Conservation (phyloP, 139 green algal genomes). For the Nannochloris sp. region DNA sequence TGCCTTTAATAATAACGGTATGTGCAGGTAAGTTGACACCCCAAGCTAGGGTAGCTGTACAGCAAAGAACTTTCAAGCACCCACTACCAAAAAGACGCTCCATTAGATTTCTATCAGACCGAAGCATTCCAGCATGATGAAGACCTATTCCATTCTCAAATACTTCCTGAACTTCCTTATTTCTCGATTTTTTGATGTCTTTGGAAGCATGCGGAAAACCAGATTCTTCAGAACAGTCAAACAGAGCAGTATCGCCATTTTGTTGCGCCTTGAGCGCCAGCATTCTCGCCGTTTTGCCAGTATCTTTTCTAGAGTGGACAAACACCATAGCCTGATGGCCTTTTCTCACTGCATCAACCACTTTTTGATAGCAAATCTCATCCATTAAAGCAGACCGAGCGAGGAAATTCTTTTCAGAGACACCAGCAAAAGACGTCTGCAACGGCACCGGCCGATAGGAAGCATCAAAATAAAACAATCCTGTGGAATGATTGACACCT, state of each 20-base stretch:
- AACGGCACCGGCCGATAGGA: conserved; percentile 91
- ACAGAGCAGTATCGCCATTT: conserved; percentile 45
- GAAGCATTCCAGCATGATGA: conserved; percentile 97
- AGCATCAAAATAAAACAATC: conserved; percentile 96
- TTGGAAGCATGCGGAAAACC: conserved; percentile 26
- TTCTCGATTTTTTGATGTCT: conserved; percentile 78
- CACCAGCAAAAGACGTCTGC: conserved; percentile 84
- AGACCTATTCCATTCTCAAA: conserved; percentile 83
- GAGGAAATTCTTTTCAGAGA: conserved; percentile 79
- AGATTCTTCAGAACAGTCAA: conserved; percentile 44
- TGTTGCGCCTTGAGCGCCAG: conserved; percentile 56
- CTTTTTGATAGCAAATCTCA: conserved; percentile 88
- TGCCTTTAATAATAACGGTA: conserved; percentile 97
- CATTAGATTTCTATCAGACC: conserved; percentile 79
- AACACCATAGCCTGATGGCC: conserved; percentile 99
- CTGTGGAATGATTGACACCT: conserved; percentile 48
- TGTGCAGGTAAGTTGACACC: conserved; percentile 96
- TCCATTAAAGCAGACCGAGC: conserved; percentile 74
- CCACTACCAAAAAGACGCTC: conserved; percentile 86
- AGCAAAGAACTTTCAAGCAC: conserved; percentile 87
- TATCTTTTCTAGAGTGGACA: conserved; percentile 96
- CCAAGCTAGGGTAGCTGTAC: conserved; percentile 96
- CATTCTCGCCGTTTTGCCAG: conserved; percentile 80
- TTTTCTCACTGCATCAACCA: conserved; percentile 60
- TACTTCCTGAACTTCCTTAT: conserved; percentile 82